Evolutionary conservation across 345 rosid genomes (phyloP).

Genomic region (Lagerstroemia speciosa): DNA sequence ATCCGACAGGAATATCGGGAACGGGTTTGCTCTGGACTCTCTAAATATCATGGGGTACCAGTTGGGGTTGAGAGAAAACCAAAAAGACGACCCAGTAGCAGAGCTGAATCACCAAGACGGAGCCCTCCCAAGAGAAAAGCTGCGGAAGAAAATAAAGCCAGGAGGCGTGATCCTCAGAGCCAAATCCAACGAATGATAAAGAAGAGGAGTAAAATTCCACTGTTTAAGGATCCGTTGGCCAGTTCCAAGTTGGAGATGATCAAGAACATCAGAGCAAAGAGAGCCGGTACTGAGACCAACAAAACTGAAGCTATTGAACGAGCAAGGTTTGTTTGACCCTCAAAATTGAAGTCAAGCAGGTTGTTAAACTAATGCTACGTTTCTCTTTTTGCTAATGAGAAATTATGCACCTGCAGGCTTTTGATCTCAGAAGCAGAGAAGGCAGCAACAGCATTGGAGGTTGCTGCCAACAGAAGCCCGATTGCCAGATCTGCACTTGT

Average conservation of each 20-base stretch:
- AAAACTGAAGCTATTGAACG: slow-evolving; percentile 62
- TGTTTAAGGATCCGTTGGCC: slow-evolving; percentile 76
- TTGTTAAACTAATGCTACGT: background rate
- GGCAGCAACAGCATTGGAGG: slow-evolving; percentile 79
- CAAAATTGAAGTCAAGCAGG: background rate
- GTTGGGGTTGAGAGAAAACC: slow-evolving; percentile 54
- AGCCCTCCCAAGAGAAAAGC: slow-evolving; percentile 27
- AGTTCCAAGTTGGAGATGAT: slow-evolving; percentile 79
- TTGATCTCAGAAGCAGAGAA: slow-evolving; percentile 86
- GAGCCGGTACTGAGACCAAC: slow-evolving; percentile 56
- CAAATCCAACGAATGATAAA: slow-evolving; percentile 27
- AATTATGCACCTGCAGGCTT: slow-evolving; percentile 35
- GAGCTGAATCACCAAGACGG: slow-evolving; percentile 25
- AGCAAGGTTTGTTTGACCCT: slow-evolving; percentile 57
- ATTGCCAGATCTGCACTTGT: slow-evolving; percentile 68
- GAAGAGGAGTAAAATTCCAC: slow-evolving; percentile 40
- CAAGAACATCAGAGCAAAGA: slow-evolving; percentile 70
- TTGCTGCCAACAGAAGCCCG: slow-evolving; percentile 65
- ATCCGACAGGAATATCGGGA: slow-evolving; percentile 59
- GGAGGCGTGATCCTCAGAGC: slow-evolving; percentile 20
- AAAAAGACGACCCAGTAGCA: slow-evolving; percentile 37
- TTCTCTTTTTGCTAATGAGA: background rate
- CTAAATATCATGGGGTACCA: slow-evolving; percentile 56
- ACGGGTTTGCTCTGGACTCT: slow-evolving; percentile 59
- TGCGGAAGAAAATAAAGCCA: slow-evolving; percentile 11